Evolutionary conservation across 108 stramenopile genomes (phyloP).

Genomic region (Nannochloropsis gaditana): DNA sequence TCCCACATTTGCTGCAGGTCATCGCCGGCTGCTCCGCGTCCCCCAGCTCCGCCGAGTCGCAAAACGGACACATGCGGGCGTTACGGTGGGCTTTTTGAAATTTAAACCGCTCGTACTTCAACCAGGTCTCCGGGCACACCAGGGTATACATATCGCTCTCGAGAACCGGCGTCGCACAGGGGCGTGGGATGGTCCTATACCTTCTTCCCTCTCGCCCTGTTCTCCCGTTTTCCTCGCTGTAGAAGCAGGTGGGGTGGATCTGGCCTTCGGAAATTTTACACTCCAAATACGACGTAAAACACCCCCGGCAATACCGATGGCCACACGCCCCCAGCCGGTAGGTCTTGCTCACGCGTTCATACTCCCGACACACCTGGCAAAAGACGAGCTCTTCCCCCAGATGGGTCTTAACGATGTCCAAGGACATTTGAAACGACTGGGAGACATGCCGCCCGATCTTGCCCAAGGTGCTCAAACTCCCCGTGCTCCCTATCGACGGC

Average conservation of each 20-base stretch:
- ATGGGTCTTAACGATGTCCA: background rate
- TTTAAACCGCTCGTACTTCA: slow-evolving; percentile 53
- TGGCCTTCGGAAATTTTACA: slow-evolving; percentile 53
- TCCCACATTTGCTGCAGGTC: slow-evolving; percentile 44
- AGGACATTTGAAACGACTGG: background rate
- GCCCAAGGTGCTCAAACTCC: background rate
- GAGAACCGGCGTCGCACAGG: slow-evolving; percentile 3
- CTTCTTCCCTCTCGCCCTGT: background rate
- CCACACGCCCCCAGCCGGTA: slow-evolving; percentile 47
- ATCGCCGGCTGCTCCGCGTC: slow-evolving; percentile 43
- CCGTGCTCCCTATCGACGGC: background rate
- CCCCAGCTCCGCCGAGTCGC: slow-evolving; percentile 46
- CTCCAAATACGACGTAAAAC: slow-evolving; percentile 53
- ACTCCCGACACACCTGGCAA: slow-evolving; percentile 34
- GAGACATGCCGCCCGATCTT: slow-evolving; percentile 12
- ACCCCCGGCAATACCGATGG: slow-evolving; percentile 53
- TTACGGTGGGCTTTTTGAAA: slow-evolving; percentile 52
- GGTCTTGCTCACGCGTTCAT: background rate
- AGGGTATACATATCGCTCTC: slow-evolving; percentile 24
- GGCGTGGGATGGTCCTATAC: background rate
- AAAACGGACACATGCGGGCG: slow-evolving; percentile 55
- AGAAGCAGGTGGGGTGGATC: slow-evolving; percentile 27
- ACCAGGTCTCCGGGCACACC: slow-evolving; percentile 5
- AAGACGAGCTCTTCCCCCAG: background rate
- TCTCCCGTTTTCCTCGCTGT: background rate